Evolutionary conservation across 1,284 basidiomycete genomes (phyloP), one percentile per base, ranked within the genome.

Genomic region (Papiliotrema flavescens): DNA sequence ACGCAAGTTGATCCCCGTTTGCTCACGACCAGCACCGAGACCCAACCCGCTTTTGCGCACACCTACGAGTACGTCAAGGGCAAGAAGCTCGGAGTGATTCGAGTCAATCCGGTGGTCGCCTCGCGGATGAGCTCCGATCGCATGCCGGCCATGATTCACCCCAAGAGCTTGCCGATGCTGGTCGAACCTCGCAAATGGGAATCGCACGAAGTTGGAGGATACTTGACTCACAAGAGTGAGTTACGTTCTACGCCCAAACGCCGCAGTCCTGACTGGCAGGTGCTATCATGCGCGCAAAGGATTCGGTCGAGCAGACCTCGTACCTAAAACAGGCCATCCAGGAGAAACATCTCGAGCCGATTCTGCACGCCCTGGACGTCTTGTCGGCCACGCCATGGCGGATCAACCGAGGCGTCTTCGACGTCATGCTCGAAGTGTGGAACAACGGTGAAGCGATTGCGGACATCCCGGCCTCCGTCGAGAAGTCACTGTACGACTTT

Each of bases 101-200:
- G 85, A 70, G 78, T 96, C 56, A 97, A 98, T 73, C 85, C 87
- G 1, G 84, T 82, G 1, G 86, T 98, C 11, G 81, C 86, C 1
- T 84, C 88, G 20, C 83, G 88, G 2, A 79, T 98, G 56, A 86
- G 89, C 8, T 85, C 84, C 58, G 94, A 97, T 62, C 81, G 80
- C 36, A 71, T 94, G 5, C 78, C 81, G n/a, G 84, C 87, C 50
- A 85, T 89, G 0, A 79, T 98, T 11, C 91, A 95, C 73, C 92
- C 95, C 15, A 88, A 94, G 8, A 90, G 96, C 73, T 80, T 98
- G 44, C 95, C 95, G 8, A 98, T 98, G 95, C 82, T 98, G 2
- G 84, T 96, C 22, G 86, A 86, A 55, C 95, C 96, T 1, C 86
- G 86, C 63, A 89, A 89, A 0, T 98, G 95, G 95, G 73, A 88